Evolutionary conservation across 345 rosid species (phyloP), one percentile per base, ranked within the genome.

Genomic region (Adansonia digitata): DNA sequence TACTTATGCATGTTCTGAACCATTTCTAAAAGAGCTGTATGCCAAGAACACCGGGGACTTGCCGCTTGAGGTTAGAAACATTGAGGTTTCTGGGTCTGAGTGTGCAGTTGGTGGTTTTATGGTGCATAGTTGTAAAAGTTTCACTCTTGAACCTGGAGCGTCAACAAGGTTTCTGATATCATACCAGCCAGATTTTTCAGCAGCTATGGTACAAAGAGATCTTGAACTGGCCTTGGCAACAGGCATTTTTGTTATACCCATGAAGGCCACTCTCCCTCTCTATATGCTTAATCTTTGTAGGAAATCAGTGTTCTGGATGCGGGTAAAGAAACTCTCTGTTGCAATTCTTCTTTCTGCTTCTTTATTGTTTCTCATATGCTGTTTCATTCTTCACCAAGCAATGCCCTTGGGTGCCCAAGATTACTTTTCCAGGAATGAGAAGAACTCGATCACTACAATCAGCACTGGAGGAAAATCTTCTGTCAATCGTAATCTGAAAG

Each of bases 241-340:
- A 71, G 97, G 92, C 61, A 83, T 88, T 76, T 74, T 87, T 72
- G 82, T 85, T 65, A 77, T 92, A 67, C 97, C 94, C 20, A 82
- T 91, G 88, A 91, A 84, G 81, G 91, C 97, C n/a, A 88, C 79
- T 56, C 72, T 91, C 35, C 91, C 94, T 29, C 72, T 85, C 57
- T 53, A 80, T 74, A 81, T 86, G 83, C 82, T 88, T 55, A 84
- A 83, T 72, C 77, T 84, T 22, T 91, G 94, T 85, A 89, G 79
- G 77, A 94, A 82, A 71, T 81, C 92, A 7, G 74, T 86, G 64
- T 85, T 84, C 79, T 91, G 87, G 96, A 80, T 79, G 75, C 80
- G 84, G 4, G 76, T 83, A 69, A 91, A 84, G 90, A 92, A 90
- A 81, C 65, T 84, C 39, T 78, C 78, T 8, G 18, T 75, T 2